These are phyloP conservation scores for Actinidia chinensis DNA, from an alignment of 179 eudicot species.

Conservation along the genomic window DNA sequence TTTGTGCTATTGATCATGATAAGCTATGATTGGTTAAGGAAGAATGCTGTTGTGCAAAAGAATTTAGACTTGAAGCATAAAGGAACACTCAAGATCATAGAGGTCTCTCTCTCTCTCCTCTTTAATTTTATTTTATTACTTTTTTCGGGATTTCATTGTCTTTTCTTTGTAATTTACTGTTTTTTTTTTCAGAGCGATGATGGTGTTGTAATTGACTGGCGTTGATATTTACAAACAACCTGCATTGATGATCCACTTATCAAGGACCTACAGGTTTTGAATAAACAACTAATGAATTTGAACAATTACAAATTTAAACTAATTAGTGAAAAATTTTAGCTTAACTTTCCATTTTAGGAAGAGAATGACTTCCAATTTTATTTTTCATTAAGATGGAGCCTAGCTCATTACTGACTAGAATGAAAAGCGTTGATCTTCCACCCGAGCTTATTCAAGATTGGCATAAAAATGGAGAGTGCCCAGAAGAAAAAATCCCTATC, in stretches of 20 bases:
- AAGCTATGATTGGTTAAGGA: too few relatives aligned
- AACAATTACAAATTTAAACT: too few relatives aligned
- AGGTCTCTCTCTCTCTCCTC: too few relatives aligned
- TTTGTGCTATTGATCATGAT: too few relatives aligned
- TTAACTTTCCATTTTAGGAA: background rate
- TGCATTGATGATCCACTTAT: background rate
- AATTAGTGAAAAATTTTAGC: too few relatives aligned
- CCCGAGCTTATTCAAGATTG: background rate
- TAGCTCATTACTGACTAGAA: background rate
- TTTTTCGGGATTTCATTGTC: too few relatives aligned
- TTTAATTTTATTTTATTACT: too few relatives aligned
- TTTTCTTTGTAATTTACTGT: too few relatives aligned
- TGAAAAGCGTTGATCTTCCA: background rate
- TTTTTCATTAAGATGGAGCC: background rate
- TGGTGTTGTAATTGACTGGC: background rate
- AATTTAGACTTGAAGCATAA: too few relatives aligned
- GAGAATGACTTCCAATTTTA: background rate
- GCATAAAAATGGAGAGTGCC: conserved; percentile 2
- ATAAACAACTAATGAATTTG: too few relatives aligned
- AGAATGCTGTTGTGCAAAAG: too few relatives aligned
- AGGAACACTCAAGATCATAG: too few relatives aligned
- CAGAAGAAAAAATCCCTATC: background rate
- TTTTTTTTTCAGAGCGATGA: background rate
- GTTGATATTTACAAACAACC: conserved; percentile 1
- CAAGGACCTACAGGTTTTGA: background rate